These are phyloP conservation scores for Didymosphaeria variabile DNA, from an alignment of 2,329 filamentous ascomycete species.

Conservation along the genomic window DNA sequence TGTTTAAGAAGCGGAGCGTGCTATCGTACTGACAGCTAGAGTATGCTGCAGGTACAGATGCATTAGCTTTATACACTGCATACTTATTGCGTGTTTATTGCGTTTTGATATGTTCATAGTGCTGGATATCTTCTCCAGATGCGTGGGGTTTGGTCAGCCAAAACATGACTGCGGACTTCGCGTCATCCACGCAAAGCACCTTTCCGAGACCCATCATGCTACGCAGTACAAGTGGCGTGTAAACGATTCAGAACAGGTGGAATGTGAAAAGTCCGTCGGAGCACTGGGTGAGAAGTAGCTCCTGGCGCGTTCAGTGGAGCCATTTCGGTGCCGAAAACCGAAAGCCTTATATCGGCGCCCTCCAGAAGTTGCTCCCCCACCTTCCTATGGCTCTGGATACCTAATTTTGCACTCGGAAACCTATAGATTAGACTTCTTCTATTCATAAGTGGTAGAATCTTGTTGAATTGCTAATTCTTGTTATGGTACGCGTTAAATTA, in stretches of 20 bases:
- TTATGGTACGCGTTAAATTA: no score
- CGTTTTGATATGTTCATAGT: background rate
- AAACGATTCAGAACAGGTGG: background rate
- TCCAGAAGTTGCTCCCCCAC: no score
- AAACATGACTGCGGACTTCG: conserved; percentile 8
- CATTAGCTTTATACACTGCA: background rate
- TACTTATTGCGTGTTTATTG: background rate
- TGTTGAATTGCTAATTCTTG: no score
- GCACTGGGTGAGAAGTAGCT: no score
- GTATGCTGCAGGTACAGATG: conserved; percentile 2
- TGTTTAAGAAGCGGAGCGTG: background rate
- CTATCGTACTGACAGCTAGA: background rate
- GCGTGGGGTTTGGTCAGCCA: background rate
- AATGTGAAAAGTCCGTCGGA: no score
- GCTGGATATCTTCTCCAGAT: background rate
- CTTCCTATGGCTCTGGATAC: no score
- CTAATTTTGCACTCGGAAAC: no score
- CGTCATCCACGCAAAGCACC: background rate
- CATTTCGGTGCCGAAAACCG: no score
- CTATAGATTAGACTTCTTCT: no score
- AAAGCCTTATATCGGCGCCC: no score
- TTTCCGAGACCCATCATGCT: background rate
- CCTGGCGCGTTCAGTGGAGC: no score
- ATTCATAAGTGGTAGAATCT: no score
- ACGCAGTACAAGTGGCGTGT: background rate